A percentile compares a stretch with the other conserved stretches of the same genome.
Evolutionary conservation across 352 stramenopile species (phyloP).

Genomic region (Phytophthora ramorum): DNA sequence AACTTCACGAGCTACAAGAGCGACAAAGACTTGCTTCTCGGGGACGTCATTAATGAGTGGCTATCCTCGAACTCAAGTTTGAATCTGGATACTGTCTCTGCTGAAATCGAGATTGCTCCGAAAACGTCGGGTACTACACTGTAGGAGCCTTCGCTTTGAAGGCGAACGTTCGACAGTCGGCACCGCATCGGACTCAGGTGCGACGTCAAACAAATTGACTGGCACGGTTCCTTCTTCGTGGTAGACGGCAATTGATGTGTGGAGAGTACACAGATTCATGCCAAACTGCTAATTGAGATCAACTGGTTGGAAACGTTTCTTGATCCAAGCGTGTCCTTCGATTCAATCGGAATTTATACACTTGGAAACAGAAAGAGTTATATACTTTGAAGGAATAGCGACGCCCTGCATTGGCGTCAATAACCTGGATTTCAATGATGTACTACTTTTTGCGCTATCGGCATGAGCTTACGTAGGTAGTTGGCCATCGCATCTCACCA

Average conservation of each 20-base stretch:
- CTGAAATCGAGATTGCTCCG: background rate
- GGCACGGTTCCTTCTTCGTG: background rate
- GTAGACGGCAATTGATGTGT: background rate
- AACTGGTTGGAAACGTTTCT: too few relatives aligned
- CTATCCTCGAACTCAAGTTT: constrained; percentile 25
- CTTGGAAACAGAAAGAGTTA: too few relatives aligned
- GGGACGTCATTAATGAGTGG: constrained; percentile 34
- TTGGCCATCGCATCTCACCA: too few relatives aligned
- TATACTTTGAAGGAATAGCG: too few relatives aligned
- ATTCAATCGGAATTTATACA: too few relatives aligned
- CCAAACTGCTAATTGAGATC: too few relatives aligned
- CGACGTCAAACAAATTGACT: background rate
- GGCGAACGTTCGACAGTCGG: background rate
- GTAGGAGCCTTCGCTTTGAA: background rate
- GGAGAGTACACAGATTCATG: too few relatives aligned
- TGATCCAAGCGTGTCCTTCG: too few relatives aligned
- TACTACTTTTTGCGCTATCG: too few relatives aligned
- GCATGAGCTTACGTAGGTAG: too few relatives aligned
- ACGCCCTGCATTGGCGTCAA: too few relatives aligned
- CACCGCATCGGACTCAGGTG: background rate
- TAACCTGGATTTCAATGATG: too few relatives aligned
- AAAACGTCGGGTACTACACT: background rate
- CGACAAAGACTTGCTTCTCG: constrained; percentile 25
- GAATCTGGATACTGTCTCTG: background rate
- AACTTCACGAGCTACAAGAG: constrained; percentile 35